Base-by-base conservation (phyloP, 371 early-diverging fungal species). In the Chytridium lagenaria region DNA sequence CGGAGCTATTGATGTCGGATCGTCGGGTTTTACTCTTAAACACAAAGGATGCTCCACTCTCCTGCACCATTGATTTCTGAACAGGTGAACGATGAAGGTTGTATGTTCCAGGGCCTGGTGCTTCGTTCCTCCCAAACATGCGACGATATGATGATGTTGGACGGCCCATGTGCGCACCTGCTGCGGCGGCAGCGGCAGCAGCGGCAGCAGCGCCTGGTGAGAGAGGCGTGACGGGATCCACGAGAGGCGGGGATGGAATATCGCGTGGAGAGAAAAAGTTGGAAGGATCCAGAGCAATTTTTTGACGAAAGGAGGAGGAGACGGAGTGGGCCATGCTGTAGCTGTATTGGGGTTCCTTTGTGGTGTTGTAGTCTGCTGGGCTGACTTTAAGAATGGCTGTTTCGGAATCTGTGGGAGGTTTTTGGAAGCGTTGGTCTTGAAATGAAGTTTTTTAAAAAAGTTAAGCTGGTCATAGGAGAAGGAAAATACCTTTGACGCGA, bases 11-110 rank as follows among this genome's bases (percentile, higher is more conserved):
- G 23, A 81, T 76, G 44, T 73, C 76, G 0, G 71, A 66, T 55
- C 82, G 57, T 36, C 44, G 3, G n/a, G 81, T 81, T 49, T 52
- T 69, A 68, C 82, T 80, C 73, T 78, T 79, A 67, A 84, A 82
- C 2, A 79, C 78, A 65, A 72, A 77, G 49, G 55, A 40, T 0
- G 79, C 81, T 22, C 79, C 81, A 30, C 22, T 67, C 49, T 76
- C 74, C 37, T 73, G 68, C 16, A 38, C 67, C 28, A 59, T 34
- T 23, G 40, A 71, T 23, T 59, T 49, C 63, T 36, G 23, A 2
- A 50, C 26, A 23, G 52, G 36, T 10, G 75, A 51, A 12, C 16
- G 39, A 28, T 31, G 50, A 1, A 74, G 59, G 36, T 74, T 75
- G 61, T 84, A 82, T 37, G 73, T 30, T 7, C 79, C 80, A 15